Percentiles rank a stretch among this genome's conserved stretches.
phyloP scores from a whole-genome alignment of 148 eudicot genomes.

The Euryodendron excelsum region DNA sequence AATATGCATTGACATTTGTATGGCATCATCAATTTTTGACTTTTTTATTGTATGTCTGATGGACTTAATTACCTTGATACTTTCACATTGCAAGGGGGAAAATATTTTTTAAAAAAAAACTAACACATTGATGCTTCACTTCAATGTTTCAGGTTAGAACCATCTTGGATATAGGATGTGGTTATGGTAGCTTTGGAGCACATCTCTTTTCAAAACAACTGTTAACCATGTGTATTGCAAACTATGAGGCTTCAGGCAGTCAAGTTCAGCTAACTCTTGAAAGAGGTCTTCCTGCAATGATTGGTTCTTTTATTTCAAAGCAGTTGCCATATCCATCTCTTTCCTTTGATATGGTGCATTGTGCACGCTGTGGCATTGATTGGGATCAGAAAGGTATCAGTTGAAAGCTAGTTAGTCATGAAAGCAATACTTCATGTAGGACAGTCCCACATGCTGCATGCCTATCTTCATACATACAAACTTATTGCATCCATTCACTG shows the following conservation, averaged over 20 bases:
- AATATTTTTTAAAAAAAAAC: background rate
- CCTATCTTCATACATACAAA: background rate
- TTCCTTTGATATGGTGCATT: slow-evolving; percentile 92
- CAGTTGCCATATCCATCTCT: slow-evolving; percentile 90
- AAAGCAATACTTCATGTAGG: background rate
- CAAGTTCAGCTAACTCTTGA: slow-evolving; percentile 93
- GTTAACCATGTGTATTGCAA: slow-evolving; percentile 85
- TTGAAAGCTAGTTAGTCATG: slow-evolving; percentile 2
- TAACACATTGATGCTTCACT: background rate
- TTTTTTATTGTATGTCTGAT: background rate
- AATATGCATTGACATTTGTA: background rate
- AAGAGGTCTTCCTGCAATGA: slow-evolving; percentile 96
- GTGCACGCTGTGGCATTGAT: slow-evolving; percentile 76
- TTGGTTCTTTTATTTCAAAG: slow-evolving; percentile 64
- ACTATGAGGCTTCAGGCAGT: slow-evolving; percentile 91
- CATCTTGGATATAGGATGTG: slow-evolving; percentile 90
- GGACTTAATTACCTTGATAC: background rate
- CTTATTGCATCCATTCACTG: background rate
- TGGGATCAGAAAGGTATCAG: slow-evolving; percentile 84
- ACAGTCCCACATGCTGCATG: background rate
- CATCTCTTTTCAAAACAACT: slow-evolving; percentile 72
- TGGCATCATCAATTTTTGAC: background rate
- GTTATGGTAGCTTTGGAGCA: slow-evolving; percentile 95
- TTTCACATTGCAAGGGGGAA: background rate
- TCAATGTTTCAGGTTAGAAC: slow-evolving; percentile 66